phyloP scores from a whole-genome alignment of 2,329 filamentous ascomycete genomes.

The Phoma herbarum region DNA sequence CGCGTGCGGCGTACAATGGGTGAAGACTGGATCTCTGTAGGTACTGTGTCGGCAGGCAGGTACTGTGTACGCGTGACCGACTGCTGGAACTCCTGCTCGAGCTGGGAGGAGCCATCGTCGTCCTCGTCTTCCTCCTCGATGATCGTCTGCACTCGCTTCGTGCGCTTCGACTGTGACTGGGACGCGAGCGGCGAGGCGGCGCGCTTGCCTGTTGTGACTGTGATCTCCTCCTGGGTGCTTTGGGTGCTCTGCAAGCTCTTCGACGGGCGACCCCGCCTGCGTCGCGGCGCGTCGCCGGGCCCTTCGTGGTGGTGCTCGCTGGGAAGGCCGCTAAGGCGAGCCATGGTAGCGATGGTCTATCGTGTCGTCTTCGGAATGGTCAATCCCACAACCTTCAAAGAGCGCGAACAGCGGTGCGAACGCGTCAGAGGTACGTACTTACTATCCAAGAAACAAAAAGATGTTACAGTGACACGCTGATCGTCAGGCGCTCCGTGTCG shows the following conservation, averaged over 20 bases:
- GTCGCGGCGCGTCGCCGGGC: slow-evolving; percentile 46
- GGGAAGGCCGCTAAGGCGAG: slow-evolving; percentile 45
- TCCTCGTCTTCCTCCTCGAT: slow-evolving; percentile 30
- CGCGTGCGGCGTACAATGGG: slow-evolving; percentile 36
- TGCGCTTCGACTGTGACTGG: slow-evolving; percentile 42
- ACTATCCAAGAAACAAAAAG: slow-evolving; percentile 26
- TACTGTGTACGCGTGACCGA: slow-evolving; percentile 39
- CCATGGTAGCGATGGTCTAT: slow-evolving; percentile 35
- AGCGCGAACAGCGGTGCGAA: slow-evolving; percentile 2
- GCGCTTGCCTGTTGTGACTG: slow-evolving; percentile 35
- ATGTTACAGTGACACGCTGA: slow-evolving; percentile 1
- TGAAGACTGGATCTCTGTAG: slow-evolving; percentile 25
- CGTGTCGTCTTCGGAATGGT: slow-evolving; percentile 9
- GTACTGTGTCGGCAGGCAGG: slow-evolving; percentile 21
- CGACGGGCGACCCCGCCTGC: slow-evolving; percentile 41
- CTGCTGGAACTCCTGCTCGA: slow-evolving; percentile 45
- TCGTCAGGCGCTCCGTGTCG: slow-evolving; percentile 23
- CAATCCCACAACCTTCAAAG: slow-evolving; percentile 1
- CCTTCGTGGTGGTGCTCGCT: slow-evolving; percentile 50
- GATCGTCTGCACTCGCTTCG: slow-evolving; percentile 40
- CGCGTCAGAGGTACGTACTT: slow-evolving; percentile 16
- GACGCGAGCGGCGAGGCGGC: slow-evolving; percentile 40
- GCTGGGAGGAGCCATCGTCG: slow-evolving; percentile 37
- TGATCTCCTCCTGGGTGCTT: slow-evolving; percentile 17
- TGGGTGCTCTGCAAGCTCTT: slow-evolving; percentile 38